Base-by-base conservation (phyloP, 441 rosid genomes). In the Eutrema salsugineum region DNA sequence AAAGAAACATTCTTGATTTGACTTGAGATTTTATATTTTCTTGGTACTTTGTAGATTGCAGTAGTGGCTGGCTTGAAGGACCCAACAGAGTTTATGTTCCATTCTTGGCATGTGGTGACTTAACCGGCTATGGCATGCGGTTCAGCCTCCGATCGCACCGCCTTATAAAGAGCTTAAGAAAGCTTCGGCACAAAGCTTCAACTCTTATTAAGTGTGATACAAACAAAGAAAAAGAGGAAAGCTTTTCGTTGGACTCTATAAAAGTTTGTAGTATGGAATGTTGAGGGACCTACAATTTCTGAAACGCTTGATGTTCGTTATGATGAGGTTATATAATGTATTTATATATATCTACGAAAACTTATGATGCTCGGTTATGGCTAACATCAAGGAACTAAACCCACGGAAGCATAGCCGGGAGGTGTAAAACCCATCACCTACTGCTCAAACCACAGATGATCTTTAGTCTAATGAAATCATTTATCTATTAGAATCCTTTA, bases 121-220 rank as follows among this genome's bases (percentile, higher is more conserved):
- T 88, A 22, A 80, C 87, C 11, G 97, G 97, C 19, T 91, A 89
- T 66, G 98, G 93, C 55, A 91, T 76, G 97, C 98, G 48, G 87
- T 95, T 43, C 97, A 95, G 50, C 90, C 97, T 33, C 98, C 98
- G 4, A 93, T 93, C 22, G 99, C 97, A 12, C 98, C 97, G 6
- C 97, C 97, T 66, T 92, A 92, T 60, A 87, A 86, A 85, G 96
- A 91, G 79, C 78, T 91, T 84, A 91, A 91, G 85, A 95, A 95
- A 81, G 95, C 98, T 78, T 84, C 93, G 49, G 78, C 83, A 73
- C 97, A 83, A 63, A 66, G 77, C 61, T 17, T 76, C 19, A 58
- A 59, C 63, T 11, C 59, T 36, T 66, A 50, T 36, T 66, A 50
- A 70, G 65, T n/a, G 38, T 58, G 19, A 58, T 30, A 53, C 9